Base-by-base conservation (phyloP, 768 basidiomycete species). In the Tricholoma terreum region DNA sequence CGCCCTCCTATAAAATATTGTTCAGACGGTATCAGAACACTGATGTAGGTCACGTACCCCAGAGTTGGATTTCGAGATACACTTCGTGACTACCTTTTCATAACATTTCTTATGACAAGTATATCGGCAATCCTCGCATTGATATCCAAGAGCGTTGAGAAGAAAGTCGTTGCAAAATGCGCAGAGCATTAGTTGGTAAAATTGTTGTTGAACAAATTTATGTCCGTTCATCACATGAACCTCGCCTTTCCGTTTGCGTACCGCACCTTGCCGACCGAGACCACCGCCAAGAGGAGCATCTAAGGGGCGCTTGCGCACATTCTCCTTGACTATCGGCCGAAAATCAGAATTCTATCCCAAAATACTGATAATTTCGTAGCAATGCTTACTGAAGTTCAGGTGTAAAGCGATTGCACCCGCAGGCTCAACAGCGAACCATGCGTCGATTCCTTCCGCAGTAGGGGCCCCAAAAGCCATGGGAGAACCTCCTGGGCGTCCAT, bases 141-240 rank as follows among this genome's bases (percentile, higher is more conserved):
- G 96, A 73, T 94, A 97, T n/a, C 97, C 97, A 58, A 89, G 80
- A 2, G 94, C 96, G 60, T 98, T 98, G 71, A 98, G 89, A 56
- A 99, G 80, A 77, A 99, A 98, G 67, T 98, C 96, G 74, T 85
- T 88, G 77, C 97, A 99, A 73, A 97, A 93, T 3, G 97, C 97
- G 70, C 97, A 99, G 52, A 98, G 82, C 81, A 99, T 97, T 69
- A 98, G 85, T 70, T 98, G 95, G 72, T 97, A 98, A 79, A 99
- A 99, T 73, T 98, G 97, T 46, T 88, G 85, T 66, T 94, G 92
- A 46, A 99, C 83, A 69, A 99, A 99, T 73, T 97, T 93, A 78
- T 99, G 97, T 10, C 97, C 97, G 69, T 98, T 98, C 93, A 98
- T 98, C 74, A 98, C 95, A 76, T 95, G 94, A 3, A 98, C 89